Evolutionary conservation across 2,329 filamentous ascomycete genomes (phyloP).

Genomic region (Ophiostoma quercus): DNA sequence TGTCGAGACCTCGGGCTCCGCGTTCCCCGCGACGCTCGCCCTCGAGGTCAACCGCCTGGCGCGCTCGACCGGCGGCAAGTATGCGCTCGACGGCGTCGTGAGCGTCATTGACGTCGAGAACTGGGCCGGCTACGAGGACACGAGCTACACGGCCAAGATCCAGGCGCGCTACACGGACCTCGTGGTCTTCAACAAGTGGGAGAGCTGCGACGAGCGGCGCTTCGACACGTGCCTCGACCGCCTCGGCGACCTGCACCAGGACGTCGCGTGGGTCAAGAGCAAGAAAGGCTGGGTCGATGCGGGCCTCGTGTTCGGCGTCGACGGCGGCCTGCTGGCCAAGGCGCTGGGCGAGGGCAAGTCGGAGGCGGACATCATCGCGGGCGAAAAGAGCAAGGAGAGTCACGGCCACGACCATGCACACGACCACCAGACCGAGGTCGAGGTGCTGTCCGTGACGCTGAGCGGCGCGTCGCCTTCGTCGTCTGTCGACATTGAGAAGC

Average conservation of each 20-base stretch:
- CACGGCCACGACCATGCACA: slow-evolving; percentile 44
- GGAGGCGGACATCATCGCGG: slow-evolving; percentile 26
- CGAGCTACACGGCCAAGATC: slow-evolving; percentile 78
- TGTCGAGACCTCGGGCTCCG: slow-evolving; percentile 85
- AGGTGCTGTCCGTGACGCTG: slow-evolving; percentile 79
- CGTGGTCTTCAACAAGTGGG: slow-evolving; percentile 92
- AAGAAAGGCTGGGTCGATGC: slow-evolving; percentile 72
- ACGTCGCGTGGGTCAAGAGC: slow-evolving; percentile 80
- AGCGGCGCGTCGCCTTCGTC: slow-evolving; percentile 34
- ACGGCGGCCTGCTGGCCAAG: slow-evolving; percentile 58
- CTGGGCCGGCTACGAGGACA: slow-evolving; percentile 89
- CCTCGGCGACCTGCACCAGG: slow-evolving; percentile 73
- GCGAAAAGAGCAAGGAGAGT: slow-evolving; percentile 31
- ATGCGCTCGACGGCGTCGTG: slow-evolving; percentile 79
- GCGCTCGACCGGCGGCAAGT: slow-evolving; percentile 60
- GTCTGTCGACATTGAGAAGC: slow-evolving; percentile 51
- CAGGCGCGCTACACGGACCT: slow-evolving; percentile 88
- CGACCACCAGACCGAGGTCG: slow-evolving; percentile 77
- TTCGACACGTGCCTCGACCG: slow-evolving; percentile 75
- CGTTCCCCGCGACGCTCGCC: slow-evolving; percentile 81
- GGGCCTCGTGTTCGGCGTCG: slow-evolving; percentile 79
- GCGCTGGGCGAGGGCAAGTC: slow-evolving; percentile 42
- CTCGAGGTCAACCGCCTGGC: slow-evolving; percentile 82
- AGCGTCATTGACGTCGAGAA: slow-evolving; percentile 93
- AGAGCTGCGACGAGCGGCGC: slow-evolving; percentile 63